These are phyloP conservation scores for Radiomyces spectabilis DNA, from an alignment of 192 early-diverging fungal genomes.

Conservation along the genomic window DNA sequence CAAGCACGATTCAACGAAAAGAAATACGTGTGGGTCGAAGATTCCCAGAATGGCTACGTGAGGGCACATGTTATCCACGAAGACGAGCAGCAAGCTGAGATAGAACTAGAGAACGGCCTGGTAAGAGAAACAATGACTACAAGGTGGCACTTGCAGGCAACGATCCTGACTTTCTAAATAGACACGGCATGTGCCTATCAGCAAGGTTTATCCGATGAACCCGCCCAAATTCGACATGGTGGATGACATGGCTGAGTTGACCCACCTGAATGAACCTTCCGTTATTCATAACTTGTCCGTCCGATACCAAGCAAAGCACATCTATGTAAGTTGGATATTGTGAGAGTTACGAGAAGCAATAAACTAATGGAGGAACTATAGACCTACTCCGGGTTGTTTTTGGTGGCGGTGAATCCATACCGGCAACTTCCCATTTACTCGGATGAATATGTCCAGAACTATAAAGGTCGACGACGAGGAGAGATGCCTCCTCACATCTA, in stretches of 20 bases:
- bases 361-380: constrained; percentile 16
- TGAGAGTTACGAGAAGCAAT: neutral
- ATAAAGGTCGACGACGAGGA: constrained; percentile 61
- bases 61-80: constrained; percentile 77
- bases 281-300: constrained; percentile 95
- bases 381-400: constrained; percentile 99
- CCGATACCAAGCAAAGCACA: constrained; percentile 84
- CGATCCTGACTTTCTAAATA: too few species aligned
- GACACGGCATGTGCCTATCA: constrained; percentile 17
- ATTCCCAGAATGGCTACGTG: constrained; percentile 86
- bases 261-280: constrained; percentile 94
- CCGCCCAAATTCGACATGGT: constrained; percentile 98
- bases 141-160: too few species aligned
- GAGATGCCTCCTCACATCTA: constrained; percentile 87
- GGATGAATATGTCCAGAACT: constrained; percentile 63
- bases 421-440: constrained; percentile 86
- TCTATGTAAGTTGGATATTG: constrained; percentile 65
- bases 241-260: constrained; percentile 98
- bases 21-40: constrained; percentile 96
- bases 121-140: too few species aligned
- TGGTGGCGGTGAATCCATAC: constrained; percentile 98
- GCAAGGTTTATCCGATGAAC: constrained; percentile 93
- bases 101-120: constrained; percentile 71
- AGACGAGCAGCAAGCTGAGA: constrained; percentile 50
- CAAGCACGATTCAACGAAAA: constrained; percentile 87